Conservation (phyloP, 1,284 basidiomycete species). For the Ustilago xerochloae region DNA sequence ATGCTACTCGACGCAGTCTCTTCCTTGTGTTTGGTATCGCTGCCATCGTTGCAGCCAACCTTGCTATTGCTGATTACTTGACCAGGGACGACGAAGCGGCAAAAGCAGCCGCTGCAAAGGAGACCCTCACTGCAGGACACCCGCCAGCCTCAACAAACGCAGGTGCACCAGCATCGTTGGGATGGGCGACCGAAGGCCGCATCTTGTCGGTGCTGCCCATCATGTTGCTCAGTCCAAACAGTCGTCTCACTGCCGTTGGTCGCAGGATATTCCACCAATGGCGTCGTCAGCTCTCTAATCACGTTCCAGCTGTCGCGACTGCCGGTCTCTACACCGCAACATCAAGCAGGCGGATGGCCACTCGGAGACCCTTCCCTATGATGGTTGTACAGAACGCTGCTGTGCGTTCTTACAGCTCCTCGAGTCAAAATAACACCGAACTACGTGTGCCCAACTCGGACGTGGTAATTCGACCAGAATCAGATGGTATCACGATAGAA, state of each 20-base stretch:
- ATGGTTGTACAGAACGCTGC: no score
- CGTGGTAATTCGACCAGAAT: constrained; percentile 27
- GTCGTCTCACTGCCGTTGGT: constrained; percentile 8
- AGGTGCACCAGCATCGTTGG: constrained; percentile 31
- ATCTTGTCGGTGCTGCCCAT: constrained; percentile 41
- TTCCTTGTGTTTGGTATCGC: constrained; percentile 65
- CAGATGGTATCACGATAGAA: constrained; percentile 63
- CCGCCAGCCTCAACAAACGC: constrained; percentile 40
- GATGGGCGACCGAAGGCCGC: constrained; percentile 50
- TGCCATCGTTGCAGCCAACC: constrained; percentile 63
- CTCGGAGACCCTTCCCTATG: no score
- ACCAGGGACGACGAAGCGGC: constrained; percentile 54
- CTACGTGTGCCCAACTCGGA: constrained; percentile 32
- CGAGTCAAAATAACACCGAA: neutral
- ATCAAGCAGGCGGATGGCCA: no score
- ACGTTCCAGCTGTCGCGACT: constrained; percentile 20
- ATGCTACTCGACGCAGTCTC: constrained; percentile 63
- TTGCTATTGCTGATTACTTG: constrained; percentile 65
- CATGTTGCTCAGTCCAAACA: constrained; percentile 26
- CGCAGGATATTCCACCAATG: constrained; percentile 12
- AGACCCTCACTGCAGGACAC: constrained; percentile 28
- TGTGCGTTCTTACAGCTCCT: constrained; percentile 6
- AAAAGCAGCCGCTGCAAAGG: constrained; percentile 37
- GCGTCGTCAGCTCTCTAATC: constrained; percentile 19
- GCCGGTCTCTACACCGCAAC: constrained; percentile 30